Percentiles rank a stretch among this genome's conserved stretches.
Conservation (phyloP, 2,329 filamentous ascomycete genomes). For the Xenoacremonium recifei region DNA sequence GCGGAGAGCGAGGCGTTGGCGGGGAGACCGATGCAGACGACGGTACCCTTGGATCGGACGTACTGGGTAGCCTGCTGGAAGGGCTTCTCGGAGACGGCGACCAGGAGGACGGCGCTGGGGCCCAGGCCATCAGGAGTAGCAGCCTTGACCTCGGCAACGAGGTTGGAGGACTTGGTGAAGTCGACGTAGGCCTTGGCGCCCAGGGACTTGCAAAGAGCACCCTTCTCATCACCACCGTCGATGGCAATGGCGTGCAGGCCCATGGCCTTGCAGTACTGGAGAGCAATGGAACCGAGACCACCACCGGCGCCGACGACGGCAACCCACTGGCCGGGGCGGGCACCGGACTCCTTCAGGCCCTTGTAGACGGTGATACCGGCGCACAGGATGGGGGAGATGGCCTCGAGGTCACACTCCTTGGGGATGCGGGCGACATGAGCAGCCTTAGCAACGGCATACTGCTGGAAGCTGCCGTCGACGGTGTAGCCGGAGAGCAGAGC, state of each 20-base stretch:
- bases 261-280: constrained; percentile 92
- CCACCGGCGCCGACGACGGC: constrained; percentile 86
- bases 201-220: constrained; percentile 64
- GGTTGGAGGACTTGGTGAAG: constrained; percentile 71
- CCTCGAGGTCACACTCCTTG: constrained; percentile 72
- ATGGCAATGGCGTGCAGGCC: constrained; percentile 78
- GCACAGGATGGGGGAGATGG: constrained; percentile 77
- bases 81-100: constrained; percentile 85
- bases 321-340: constrained; percentile 70
- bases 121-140: constrained; percentile 78
- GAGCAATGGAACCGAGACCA: constrained; percentile 73
- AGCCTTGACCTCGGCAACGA: constrained; percentile 81
- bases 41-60: constrained; percentile 76
- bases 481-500: constrained; percentile 84
- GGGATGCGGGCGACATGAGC: constrained; percentile 81
- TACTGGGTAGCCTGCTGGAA: constrained; percentile 94
- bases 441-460: constrained; percentile 86
- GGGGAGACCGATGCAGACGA: constrained; percentile 88
- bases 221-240: constrained; percentile 81
- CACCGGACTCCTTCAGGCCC: constrained; percentile 81
- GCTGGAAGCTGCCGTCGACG: constrained; percentile 89
- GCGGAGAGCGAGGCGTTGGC: constrained; percentile 76
- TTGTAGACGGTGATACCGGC: constrained; percentile 89
- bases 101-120: constrained; percentile 81
- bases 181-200: constrained; percentile 77